A percentile compares a stretch with the other conserved stretches of the same genome.
These are phyloP conservation scores for Penicillium daleae DNA, from an alignment of 495 filamentous ascomycete species.

Conservation along the genomic window DNA sequence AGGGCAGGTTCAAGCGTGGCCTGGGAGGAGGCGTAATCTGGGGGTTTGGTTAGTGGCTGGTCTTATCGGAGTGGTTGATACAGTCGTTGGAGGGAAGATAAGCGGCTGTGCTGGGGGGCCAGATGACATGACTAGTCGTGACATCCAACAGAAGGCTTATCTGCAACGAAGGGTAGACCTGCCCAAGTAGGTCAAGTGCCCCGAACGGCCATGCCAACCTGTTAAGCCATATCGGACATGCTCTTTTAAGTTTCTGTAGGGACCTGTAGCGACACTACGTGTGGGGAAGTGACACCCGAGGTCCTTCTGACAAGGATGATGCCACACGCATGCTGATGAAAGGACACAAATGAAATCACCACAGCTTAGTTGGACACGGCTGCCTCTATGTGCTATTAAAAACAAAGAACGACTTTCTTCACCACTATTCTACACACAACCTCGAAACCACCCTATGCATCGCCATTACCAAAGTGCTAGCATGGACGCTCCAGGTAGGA, in stretches of 20 bases:
- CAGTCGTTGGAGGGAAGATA: conserved; percentile 22
- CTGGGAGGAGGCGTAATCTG: conserved; percentile 11
- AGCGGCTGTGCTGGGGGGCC: conserved; percentile 6
- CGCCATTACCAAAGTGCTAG: conserved; percentile 10
- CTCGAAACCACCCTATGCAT: conserved; percentile 10
- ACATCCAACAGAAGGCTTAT: conserved; percentile 18
- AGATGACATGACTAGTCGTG: background rate
- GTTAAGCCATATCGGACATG: background rate
- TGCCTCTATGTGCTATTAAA: conserved; percentile 47
- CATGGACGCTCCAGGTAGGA: conserved; percentile 14
- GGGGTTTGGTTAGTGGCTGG: background rate
- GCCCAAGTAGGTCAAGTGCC: conserved; percentile 15
- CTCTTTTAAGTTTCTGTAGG: background rate
- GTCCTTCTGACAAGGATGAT: background rate
- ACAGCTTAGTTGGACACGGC: conserved; percentile 17
- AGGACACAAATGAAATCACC: conserved; percentile 19
- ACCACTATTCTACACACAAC: conserved; percentile 28
- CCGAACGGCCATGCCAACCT: background rate
- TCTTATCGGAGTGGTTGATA: conserved; percentile 16
- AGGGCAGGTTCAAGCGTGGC: conserved; percentile 40
- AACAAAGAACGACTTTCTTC: conserved; percentile 24
- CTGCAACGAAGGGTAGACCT: conserved; percentile 20
- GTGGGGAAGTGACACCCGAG: background rate
- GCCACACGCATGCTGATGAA: background rate
- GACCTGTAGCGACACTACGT: background rate